phyloP scores from a whole-genome alignment of 2,329 filamentous ascomycete species.

The Aspergillus costaricaensis region DNA sequence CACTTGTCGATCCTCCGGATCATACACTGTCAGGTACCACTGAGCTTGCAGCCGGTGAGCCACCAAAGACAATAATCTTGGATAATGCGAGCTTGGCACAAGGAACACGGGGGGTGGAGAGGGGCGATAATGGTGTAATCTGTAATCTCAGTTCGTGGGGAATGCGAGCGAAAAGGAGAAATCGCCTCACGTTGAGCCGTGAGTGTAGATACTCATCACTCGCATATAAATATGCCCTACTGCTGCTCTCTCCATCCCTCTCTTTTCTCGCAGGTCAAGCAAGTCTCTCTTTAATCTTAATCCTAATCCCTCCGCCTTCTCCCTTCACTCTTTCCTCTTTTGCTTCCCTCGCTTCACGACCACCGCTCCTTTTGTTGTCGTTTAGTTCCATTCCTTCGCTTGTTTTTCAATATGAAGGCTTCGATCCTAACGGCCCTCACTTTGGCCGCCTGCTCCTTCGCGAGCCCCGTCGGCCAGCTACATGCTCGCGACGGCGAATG shows the following conservation, averaged over 20 bases:
- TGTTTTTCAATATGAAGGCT: constrained; percentile 21
- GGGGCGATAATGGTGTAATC: too few species aligned
- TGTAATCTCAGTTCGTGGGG: too few species aligned
- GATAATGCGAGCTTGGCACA: constrained; percentile 14
- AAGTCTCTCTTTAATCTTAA: neutral
- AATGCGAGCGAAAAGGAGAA: neutral
- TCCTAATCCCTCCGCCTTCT: neutral
- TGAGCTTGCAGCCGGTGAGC: neutral
- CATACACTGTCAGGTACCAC: neutral
- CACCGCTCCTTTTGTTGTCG: constrained; percentile 5
- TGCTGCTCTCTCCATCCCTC: neutral
- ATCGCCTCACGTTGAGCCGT: neutral
- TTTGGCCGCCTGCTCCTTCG: constrained; percentile 19
- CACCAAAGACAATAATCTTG: constrained; percentile 6
- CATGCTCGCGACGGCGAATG: constrained; percentile 14
- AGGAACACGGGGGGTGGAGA: neutral
- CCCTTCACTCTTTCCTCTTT: neutral
- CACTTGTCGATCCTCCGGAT: neutral
- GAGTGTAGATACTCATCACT: too few species aligned
- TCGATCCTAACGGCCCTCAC: constrained; percentile 19
- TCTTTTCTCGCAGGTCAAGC: neutral
- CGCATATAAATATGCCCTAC: constrained; percentile 10
- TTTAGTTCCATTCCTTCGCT: constrained; percentile 10
- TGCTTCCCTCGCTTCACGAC: constrained; percentile 14
- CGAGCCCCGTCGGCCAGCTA: constrained; percentile 16